Evolutionary conservation across 2,329 filamentous ascomycete species (phyloP).

Genomic region (Trichophyton equinum): DNA sequence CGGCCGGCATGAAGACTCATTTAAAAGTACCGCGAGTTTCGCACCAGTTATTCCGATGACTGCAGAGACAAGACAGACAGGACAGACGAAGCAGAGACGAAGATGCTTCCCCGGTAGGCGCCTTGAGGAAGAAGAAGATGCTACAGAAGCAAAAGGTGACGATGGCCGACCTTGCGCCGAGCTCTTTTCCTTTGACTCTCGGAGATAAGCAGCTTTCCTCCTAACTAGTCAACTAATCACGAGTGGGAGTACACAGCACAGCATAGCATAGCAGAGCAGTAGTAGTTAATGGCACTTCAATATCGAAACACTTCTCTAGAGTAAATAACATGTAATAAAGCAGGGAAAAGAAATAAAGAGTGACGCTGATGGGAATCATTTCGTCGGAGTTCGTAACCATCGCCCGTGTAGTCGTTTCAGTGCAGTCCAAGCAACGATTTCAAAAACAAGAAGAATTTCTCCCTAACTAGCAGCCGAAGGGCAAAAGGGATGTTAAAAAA

Average conservation of each 20-base stretch:
- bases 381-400: constrained; percentile 2
- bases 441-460: neutral
- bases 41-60: no score
- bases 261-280: no score
- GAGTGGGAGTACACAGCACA: neutral
- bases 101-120: no score
- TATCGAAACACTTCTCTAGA: constrained; percentile 1
- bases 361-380: constrained; percentile 1
- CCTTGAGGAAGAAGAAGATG: no score
- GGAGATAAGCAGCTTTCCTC: neutral
- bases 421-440: neutral
- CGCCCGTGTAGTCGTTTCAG: constrained; percentile 4
- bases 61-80: no score
- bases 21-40: no score
- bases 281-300: neutral
- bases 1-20: no score
- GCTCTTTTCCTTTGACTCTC: neutral
- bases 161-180: no score
- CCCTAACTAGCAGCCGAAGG: neutral
- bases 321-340: neutral
- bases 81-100: no score
- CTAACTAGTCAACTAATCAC: neutral
- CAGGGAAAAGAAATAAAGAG: neutral
- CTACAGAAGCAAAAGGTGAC: no score
- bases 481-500: neutral